Conservation (phyloP, 352 stramenopile genomes). For the Phytophthora cryptogea region DNA sequence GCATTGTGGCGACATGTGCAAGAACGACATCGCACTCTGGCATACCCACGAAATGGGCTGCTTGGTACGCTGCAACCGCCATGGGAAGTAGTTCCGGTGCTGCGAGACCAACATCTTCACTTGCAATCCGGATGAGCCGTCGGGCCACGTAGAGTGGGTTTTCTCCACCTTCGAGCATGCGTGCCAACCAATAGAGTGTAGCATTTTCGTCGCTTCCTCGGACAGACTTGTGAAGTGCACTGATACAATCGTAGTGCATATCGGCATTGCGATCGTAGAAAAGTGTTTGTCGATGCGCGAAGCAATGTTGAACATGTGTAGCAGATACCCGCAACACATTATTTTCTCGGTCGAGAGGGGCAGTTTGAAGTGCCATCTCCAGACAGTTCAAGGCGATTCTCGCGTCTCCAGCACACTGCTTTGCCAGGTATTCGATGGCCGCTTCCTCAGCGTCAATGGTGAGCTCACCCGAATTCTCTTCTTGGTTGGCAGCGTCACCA, state of each 20-base stretch:
- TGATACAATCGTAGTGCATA: constrained; percentile 88
- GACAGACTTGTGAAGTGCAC: constrained; percentile 85
- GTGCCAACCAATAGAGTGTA: constrained; percentile 83
- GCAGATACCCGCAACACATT: constrained; percentile 47
- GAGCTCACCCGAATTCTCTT: neutral
- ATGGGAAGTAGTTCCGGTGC: constrained; percentile 71
- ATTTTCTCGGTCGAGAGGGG: constrained; percentile 34
- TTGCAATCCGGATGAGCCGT: constrained; percentile 84
- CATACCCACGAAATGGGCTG: constrained; percentile 82
- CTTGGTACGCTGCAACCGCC: constrained; percentile 72
- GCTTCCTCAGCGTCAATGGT: constrained; percentile 55
- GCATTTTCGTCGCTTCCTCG: constrained; percentile 83
- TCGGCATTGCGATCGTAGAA: constrained; percentile 88
- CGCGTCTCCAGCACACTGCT: constrained; percentile 78
- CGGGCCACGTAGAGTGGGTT: constrained; percentile 83
- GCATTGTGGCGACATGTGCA: constrained; percentile 75
- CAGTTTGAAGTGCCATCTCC: constrained; percentile 75
- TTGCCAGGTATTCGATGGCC: constrained; percentile 69
- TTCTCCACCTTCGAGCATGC: constrained; percentile 88
- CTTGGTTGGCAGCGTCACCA: constrained; percentile 2
- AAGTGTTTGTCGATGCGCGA: constrained; percentile 70
- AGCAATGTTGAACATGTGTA: constrained; percentile 72
- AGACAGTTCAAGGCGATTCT: constrained; percentile 83
- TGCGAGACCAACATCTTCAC: constrained; percentile 82
- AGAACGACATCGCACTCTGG: constrained; percentile 86